Evolutionary conservation across 2,329 filamentous ascomycete genomes (phyloP).

Genomic region (Verticillium dahliae): DNA sequence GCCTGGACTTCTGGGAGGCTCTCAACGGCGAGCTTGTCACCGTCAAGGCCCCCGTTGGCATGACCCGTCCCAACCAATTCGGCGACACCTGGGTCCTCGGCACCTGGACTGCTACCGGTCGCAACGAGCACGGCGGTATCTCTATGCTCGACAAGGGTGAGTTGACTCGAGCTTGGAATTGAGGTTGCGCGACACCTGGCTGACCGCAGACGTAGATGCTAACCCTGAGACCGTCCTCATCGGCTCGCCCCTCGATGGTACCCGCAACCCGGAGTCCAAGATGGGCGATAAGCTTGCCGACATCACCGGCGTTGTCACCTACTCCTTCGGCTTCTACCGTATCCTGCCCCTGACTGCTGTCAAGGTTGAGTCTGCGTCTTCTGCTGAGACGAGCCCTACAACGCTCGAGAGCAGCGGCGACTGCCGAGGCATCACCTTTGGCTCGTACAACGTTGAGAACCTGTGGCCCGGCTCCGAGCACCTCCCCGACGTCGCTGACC

Average conservation of each 20-base stretch:
- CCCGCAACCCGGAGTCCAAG: conserved; percentile 53
- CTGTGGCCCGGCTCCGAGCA: conserved; percentile 49
- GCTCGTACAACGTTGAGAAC: conserved; percentile 67
- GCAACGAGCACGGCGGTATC: conserved; percentile 57
- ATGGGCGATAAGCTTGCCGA: conserved; percentile 60
- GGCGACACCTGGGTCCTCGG: conserved; percentile 66
- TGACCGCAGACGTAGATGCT: conserved; percentile 36
- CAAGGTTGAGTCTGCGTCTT: conserved; percentile 37
- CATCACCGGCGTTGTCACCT: conserved; percentile 61
- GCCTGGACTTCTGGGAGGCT: conserved; percentile 70
- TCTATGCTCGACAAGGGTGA: conserved; percentile 52
- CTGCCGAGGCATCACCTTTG: conserved; percentile 57
- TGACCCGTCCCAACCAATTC: conserved; percentile 55
- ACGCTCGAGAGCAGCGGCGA: conserved; percentile 45
- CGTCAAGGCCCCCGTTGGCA: conserved; percentile 46
- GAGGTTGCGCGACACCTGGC: neutral
- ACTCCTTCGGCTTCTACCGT: conserved; percentile 63
- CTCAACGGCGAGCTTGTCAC: conserved; percentile 62
- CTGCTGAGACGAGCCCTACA: conserved; percentile 40
- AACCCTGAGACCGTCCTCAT: conserved; percentile 66
- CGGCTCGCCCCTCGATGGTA: conserved; percentile 58
- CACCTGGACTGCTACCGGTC: conserved; percentile 55
- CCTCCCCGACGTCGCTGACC: conserved; percentile 51
- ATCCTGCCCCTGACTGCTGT: conserved; percentile 58
- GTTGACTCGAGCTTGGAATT: conserved; percentile 2